Conservation (phyloP, 2,329 filamentous ascomycete species). For the Sporothrix sp. region DNA sequence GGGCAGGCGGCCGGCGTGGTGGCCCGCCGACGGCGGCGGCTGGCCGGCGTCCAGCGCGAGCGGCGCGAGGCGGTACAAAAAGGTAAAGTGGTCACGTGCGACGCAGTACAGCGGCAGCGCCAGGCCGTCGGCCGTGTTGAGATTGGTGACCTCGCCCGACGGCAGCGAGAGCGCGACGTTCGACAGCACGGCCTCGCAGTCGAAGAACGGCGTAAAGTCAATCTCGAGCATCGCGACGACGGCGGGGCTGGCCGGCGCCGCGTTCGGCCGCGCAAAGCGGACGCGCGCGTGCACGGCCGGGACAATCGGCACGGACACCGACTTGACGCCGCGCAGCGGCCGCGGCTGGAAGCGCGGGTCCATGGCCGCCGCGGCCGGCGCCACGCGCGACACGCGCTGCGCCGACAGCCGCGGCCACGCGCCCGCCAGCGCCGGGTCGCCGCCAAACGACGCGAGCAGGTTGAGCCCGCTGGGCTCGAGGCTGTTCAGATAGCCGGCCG, state of each 20-base stretch:
- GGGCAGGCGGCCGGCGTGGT: background rate
- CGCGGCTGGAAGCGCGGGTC: conserved; percentile 33
- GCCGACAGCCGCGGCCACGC: conserved; percentile 60
- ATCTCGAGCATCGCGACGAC: conserved; percentile 63
- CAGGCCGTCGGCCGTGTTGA: conserved; percentile 38
- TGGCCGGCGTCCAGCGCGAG: conserved; percentile 33
- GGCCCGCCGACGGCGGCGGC: conserved; percentile 23
- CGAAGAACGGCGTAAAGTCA: conserved; percentile 61
- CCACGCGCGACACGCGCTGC: conserved; percentile 62
- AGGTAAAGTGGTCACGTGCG: conserved; percentile 64
- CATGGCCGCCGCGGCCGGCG: conserved; percentile 51
- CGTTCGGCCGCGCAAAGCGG: conserved; percentile 57
- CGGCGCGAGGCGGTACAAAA: conserved; percentile 58
- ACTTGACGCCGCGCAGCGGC: conserved; percentile 50
- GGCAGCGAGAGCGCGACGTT: conserved; percentile 47
- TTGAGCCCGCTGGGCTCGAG: conserved; percentile 62
- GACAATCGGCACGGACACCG: conserved; percentile 52
- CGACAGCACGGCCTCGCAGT: conserved; percentile 55
- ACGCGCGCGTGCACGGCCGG: conserved; percentile 65
- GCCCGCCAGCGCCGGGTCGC: conserved; percentile 53
- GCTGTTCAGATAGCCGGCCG: conserved; percentile 55
- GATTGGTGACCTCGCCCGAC: conserved; percentile 49
- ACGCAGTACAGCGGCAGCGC: conserved; percentile 51
- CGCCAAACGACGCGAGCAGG: conserved; percentile 62
- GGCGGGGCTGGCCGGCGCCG: conserved; percentile 46